Conservation (phyloP, 2,329 filamentous ascomycete species). For the Phyllosticta citribraziliensis region DNA sequence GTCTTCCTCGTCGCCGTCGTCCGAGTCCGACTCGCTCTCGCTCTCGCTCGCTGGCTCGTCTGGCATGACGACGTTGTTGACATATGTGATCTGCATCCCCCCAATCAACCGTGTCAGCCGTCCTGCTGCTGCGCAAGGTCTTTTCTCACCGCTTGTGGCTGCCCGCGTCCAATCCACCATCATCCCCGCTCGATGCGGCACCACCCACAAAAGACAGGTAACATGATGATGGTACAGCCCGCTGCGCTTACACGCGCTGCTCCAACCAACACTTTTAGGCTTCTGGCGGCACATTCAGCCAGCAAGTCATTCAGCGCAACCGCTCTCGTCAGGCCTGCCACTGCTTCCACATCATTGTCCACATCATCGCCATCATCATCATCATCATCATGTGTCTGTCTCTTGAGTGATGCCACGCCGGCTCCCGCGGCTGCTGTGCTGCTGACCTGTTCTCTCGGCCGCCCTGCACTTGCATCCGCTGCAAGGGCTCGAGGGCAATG, state of each 20-base stretch:
- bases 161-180: conserved; percentile 7
- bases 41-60: conserved; percentile 28
- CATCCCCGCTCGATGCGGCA: conserved; percentile 8
- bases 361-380: not conserved
- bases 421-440: not conserved
- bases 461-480: not conserved
- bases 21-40: conserved; percentile 15
- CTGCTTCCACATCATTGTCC: not conserved
- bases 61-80: conserved; percentile 42
- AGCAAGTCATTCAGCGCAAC: not conserved
- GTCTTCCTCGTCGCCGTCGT: conserved; percentile 4
- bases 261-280: not conserved
- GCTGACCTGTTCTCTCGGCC: not conserved
- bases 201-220: conserved; percentile 9
- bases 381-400: not conserved
- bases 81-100: conserved; percentile 36
- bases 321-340: conserved; percentile 3
- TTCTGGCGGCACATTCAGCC: not conserved
- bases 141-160: conserved; percentile 2
- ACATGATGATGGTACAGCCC: conserved; percentile 1
- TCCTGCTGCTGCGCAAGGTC: not conserved
- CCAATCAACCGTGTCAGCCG: conserved; percentile 4
- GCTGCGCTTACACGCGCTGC: not conserved
- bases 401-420: not conserved
- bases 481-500: conserved; percentile 5